Evolutionary conservation across 345 rosid species (phyloP).

Genomic region (Ailanthus altissimus): DNA sequence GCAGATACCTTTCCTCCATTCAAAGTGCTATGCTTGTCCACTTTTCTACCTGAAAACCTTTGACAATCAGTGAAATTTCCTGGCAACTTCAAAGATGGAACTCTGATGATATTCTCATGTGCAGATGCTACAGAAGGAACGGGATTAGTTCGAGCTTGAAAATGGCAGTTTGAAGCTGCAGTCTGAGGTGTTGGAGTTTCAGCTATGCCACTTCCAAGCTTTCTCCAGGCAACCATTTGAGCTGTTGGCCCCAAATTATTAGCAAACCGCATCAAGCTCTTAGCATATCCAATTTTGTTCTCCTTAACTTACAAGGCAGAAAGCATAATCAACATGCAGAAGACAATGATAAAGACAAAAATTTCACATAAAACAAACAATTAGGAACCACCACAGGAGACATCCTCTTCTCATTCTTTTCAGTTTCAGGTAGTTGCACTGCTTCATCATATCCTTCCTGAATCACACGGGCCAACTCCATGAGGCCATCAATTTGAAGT

Average conservation of each 20-base stretch:
- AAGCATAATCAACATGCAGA: constrained; percentile 9
- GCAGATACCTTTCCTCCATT: neutral
- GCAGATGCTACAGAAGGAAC: neutral
- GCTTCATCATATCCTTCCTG: neutral
- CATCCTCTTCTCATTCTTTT: neutral
- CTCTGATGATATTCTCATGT: neutral
- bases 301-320: constrained; percentile 19
- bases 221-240: constrained; percentile 28
- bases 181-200: constrained; percentile 1
- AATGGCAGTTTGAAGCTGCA: constrained; percentile 1
- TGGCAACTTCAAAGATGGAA: neutral
- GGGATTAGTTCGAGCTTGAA: constrained; percentile 10
- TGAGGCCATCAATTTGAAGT: neutral
- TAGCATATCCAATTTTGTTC: constrained; percentile 12
- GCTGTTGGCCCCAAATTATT: constrained; percentile 32
- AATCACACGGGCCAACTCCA: constrained; percentile 10
- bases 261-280: constrained; percentile 28
- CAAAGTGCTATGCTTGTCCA: constrained; percentile 2
- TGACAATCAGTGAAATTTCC: neutral
- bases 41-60: neutral
- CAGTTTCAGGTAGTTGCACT: neutral
- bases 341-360: constrained; percentile 1
- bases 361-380: constrained; percentile 6
- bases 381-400: neutral
- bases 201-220: constrained; percentile 11